These are phyloP conservation scores for Fusarium poae DNA, from an alignment of 2,329 filamentous ascomycete genomes.

Conservation along the genomic window DNA sequence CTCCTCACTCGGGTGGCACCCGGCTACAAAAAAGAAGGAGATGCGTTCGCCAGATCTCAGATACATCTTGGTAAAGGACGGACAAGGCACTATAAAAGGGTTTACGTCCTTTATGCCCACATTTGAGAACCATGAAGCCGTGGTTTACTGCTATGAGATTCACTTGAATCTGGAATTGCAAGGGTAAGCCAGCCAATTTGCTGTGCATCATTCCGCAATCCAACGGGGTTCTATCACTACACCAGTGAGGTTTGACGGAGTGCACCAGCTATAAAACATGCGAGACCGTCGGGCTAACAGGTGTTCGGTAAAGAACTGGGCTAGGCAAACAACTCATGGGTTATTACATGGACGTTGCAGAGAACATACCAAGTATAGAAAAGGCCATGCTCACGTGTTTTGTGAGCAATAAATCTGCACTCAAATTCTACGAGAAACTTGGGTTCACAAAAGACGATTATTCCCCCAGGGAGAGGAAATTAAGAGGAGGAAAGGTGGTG, in stretches of 20 bases:
- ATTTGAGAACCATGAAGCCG: constrained; percentile 72
- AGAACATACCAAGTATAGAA: constrained; percentile 64
- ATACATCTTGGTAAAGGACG: constrained; percentile 72
- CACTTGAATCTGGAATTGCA: constrained; percentile 71
- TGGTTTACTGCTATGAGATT: constrained; percentile 84
- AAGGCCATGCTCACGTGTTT: constrained; percentile 85
- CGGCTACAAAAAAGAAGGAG: constrained; percentile 71
- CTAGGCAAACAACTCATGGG: constrained; percentile 72
- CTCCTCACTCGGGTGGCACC: constrained; percentile 74
- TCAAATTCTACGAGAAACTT: constrained; percentile 71
- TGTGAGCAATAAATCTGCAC: constrained; percentile 68
- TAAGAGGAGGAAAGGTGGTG: constrained; percentile 67
- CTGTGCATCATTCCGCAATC: constrained; percentile 3
- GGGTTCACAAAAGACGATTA: constrained; percentile 69
- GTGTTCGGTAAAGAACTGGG: constrained; percentile 63
- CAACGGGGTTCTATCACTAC: constrained; percentile 6
- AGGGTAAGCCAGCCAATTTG: constrained; percentile 57
- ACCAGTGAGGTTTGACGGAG: neutral
- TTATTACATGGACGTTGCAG: constrained; percentile 66
- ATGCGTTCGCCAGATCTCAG: constrained; percentile 76
- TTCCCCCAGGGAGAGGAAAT: constrained; percentile 65
- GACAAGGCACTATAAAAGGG: constrained; percentile 56
- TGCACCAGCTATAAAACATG: constrained; percentile 11
- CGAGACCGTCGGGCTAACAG: constrained; percentile 20
- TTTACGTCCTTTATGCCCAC: constrained; percentile 81